phyloP scores from a whole-genome alignment of 108 stramenopile species.

The Schizochytrium sp. region DNA sequence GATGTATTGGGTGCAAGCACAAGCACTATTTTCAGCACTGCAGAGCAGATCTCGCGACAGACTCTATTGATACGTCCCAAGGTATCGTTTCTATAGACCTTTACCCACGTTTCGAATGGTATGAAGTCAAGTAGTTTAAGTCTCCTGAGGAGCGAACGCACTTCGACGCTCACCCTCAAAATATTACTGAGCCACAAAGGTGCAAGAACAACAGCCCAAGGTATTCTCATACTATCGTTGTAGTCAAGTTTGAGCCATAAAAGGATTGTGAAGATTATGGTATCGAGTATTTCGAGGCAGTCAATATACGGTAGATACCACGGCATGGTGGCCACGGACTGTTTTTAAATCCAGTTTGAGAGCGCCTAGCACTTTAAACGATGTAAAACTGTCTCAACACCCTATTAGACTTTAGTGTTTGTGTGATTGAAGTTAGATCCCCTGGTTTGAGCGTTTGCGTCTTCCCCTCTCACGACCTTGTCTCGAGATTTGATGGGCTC shows the following conservation, averaged over 20 bases:
- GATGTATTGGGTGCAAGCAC: neutral
- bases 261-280: neutral
- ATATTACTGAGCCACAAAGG: slow-evolving; percentile 3
- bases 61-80: neutral
- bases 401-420: too few species aligned
- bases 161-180: neutral
- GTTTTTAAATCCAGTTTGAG: too few species aligned
- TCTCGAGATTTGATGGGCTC: too few species aligned
- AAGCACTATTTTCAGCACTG: neutral
- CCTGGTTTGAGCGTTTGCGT: too few species aligned
- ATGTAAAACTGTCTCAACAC: too few species aligned
- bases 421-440: too few species aligned
- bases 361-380: too few species aligned
- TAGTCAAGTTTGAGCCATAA: slow-evolving; percentile 48
- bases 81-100: neutral
- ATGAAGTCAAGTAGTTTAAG: neutral
- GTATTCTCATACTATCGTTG: neutral
- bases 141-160: neutral
- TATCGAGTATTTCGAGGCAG: too few species aligned
- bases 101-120: neutral
- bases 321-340: too few species aligned
- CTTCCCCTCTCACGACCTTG: too few species aligned
- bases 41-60: neutral
- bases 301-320: too few species aligned
- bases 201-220: neutral